Conservation (phyloP, 2,329 filamentous ascomycete genomes). For the Botrytis elliptica region DNA sequence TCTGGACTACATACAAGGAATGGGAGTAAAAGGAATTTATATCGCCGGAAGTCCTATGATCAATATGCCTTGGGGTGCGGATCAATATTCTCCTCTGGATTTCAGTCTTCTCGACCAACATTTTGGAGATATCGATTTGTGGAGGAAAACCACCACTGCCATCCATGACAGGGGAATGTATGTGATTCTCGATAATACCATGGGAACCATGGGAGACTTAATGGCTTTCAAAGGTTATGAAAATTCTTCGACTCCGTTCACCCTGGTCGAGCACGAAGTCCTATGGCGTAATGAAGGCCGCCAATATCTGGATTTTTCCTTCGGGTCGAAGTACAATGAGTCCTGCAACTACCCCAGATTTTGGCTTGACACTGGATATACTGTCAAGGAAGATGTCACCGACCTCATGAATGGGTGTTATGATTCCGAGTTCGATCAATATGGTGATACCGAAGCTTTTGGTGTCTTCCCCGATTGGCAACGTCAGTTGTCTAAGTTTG, state of each 20-base stretch:
- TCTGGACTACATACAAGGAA: conserved; percentile 62
- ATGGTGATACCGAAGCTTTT: conserved; percentile 57
- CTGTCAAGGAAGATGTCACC: conserved; percentile 45
- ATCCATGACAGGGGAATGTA: conserved; percentile 65
- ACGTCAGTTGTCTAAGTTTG: conserved; percentile 64
- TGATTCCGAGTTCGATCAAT: conserved; percentile 60
- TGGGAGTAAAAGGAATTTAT: conserved; percentile 57
- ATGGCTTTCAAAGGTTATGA: conserved; percentile 61
- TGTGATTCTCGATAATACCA: conserved; percentile 63
- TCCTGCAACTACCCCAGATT: conserved; percentile 59
- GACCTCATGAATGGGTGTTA: conserved; percentile 54
- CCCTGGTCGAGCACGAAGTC: conserved; percentile 52
- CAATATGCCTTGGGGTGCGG: conserved; percentile 63
- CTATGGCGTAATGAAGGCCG: conserved; percentile 53
- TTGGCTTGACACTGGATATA: conserved; percentile 55
- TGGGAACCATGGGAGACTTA: conserved; percentile 59
- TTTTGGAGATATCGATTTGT: conserved; percentile 57
- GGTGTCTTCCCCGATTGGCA: conserved; percentile 63
- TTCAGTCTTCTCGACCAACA: conserved; percentile 63
- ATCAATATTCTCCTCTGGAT: conserved; percentile 60
- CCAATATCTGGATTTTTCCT: conserved; percentile 57
- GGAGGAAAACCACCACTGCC: conserved; percentile 56
- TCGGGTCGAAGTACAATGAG: conserved; percentile 54
- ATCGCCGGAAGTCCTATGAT: conserved; percentile 63
- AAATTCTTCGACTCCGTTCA: conserved; percentile 58